phyloP scores from a whole-genome alignment of 306 rosid genomes.

The Vigna nakashimae region DNA sequence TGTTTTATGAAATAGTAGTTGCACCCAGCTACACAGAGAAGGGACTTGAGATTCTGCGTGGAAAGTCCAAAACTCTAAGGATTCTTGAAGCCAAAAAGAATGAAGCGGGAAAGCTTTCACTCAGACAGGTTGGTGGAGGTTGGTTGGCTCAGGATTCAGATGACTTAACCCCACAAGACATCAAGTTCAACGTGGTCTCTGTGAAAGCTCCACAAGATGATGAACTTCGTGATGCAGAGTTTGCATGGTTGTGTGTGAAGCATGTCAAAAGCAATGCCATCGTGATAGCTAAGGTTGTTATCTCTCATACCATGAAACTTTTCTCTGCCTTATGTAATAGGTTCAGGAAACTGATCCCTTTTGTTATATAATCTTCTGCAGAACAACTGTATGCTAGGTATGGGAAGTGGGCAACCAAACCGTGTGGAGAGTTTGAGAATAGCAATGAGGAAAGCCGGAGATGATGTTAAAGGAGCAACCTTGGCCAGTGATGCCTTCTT shows the following conservation, averaged over 20 bases:
- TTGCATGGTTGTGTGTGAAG: slow-evolving; percentile 91
- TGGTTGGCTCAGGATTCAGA: slow-evolving; percentile 95
- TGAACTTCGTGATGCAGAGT: slow-evolving; percentile 75
- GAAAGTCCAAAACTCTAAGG: slow-evolving; percentile 84
- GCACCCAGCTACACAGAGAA: slow-evolving; percentile 86
- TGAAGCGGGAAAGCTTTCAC: slow-evolving; percentile 85
- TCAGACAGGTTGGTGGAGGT: slow-evolving; percentile 96
- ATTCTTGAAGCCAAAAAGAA: slow-evolving; percentile 82
- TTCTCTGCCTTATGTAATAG: not conserved
- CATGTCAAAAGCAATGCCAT: slow-evolving; percentile 97
- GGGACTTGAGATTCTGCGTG: slow-evolving; percentile 87
- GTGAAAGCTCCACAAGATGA: slow-evolving; percentile 68
- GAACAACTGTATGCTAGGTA: slow-evolving; percentile 93
- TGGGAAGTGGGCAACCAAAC: slow-evolving; percentile 98
- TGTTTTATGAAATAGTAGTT: slow-evolving; percentile 98
- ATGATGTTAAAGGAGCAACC: slow-evolving; percentile 88
- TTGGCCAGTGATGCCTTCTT: slow-evolving; percentile 98
- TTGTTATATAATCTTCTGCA: slow-evolving; percentile 45
- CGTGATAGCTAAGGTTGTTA: slow-evolving; percentile 80
- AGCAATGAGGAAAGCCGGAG: slow-evolving; percentile 90
- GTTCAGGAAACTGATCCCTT: slow-evolving; percentile 31
- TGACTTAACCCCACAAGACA: slow-evolving; percentile 74
- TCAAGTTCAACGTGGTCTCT: slow-evolving; percentile 66
- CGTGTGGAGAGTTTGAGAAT: slow-evolving; percentile 87
- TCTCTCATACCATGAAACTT: slow-evolving; percentile 4